Evolutionary conservation across 352 stramenopile species (phyloP).

Genomic region (Plasmopara muralis): DNA sequence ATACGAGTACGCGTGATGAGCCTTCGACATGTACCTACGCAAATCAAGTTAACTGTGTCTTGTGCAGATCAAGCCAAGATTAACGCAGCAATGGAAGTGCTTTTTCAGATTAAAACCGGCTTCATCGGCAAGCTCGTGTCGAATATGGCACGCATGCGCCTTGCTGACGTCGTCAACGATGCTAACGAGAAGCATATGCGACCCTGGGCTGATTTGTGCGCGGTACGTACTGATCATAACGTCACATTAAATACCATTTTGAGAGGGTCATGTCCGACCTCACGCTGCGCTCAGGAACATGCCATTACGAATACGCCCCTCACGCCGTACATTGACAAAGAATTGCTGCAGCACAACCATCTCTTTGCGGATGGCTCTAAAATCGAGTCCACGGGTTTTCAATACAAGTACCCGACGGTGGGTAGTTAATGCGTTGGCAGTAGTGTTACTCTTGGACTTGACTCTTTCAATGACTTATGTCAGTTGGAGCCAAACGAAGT

Average conservation of each 20-base stretch:
- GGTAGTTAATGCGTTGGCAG: conserved; percentile 4
- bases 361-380: conserved; percentile 69
- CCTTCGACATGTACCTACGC: background rate
- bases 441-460: conserved; percentile 1
- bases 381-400: conserved; percentile 72
- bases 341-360: conserved; percentile 81
- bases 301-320: conserved; percentile 78
- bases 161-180: conserved; percentile 79
- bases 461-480: conserved; percentile 15
- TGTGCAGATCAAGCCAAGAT: conserved; percentile 69
- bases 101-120: conserved; percentile 79
- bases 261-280: no score
- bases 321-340: conserved; percentile 85
- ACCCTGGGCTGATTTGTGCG: conserved; percentile 79
- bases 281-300: conserved; percentile 33
- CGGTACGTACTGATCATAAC: conserved; percentile 20
- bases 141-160: conserved; percentile 67
- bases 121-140: conserved; percentile 85
- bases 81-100: conserved; percentile 59
- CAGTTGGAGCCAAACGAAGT: conserved; percentile 58
- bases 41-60: conserved; percentile 1
- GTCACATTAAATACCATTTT: conserved; percentile 2
- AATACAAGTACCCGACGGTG: conserved; percentile 66
- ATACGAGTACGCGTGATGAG: conserved; percentile 54
- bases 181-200: conserved; percentile 89